A percentile compares a stretch with the other conserved stretches of the same genome.
These are phyloP conservation scores for Colletotrichum karsti DNA, from an alignment of 2,329 filamentous ascomycete species.

Conservation along the genomic window DNA sequence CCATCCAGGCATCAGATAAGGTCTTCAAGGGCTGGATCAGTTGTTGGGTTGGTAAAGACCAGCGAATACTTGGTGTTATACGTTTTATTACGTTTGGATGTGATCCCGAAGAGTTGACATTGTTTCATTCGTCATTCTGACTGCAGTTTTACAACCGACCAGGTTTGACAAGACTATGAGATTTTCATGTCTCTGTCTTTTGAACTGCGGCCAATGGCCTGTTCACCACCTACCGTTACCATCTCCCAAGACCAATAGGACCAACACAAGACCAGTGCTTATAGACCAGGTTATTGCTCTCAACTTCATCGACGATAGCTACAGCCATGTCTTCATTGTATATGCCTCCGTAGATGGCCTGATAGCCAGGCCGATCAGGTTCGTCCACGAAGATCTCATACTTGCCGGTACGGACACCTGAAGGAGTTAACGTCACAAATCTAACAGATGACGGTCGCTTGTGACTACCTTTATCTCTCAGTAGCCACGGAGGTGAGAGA, in stretches of 20 bases:
- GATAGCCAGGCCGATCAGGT: background rate
- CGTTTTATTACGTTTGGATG: no score
- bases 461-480: slow-evolving; percentile 4
- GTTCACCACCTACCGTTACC: no score
- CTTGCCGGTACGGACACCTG: background rate
- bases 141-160: no score
- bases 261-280: background rate
- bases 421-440: background rate
- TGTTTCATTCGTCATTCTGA: no score
- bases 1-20: no score
- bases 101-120: no score
- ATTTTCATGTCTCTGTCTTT: no score
- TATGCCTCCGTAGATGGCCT: background rate
- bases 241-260: background rate
- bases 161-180: no score
- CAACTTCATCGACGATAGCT: background rate
- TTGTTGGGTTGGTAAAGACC: no score
- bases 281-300: background rate
- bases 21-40: no score
- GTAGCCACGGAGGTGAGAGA: background rate
- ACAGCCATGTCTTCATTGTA: background rate
- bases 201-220: no score
- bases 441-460: rapidly evolving
- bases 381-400: background rate
- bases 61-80: no score